Conservation (phyloP, 2,329 filamentous ascomycete species). For the Leptographium wingfieldii region DNA sequence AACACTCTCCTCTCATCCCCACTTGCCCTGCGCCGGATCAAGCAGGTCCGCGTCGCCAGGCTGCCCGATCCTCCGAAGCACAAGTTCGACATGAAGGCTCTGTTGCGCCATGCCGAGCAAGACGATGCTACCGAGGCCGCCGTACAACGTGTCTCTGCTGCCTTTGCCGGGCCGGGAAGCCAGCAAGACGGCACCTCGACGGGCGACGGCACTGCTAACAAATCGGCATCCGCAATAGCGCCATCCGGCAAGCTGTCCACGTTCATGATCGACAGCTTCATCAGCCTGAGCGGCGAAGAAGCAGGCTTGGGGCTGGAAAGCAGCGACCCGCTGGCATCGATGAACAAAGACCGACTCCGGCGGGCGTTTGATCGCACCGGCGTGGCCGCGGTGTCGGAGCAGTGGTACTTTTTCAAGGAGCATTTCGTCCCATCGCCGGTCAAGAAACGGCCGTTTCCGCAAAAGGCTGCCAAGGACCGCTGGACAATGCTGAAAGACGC, state of each 20-base stretch:
- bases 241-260: constrained; percentile 11
- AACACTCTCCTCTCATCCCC: constrained; percentile 23
- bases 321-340: not conserved
- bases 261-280: constrained; percentile 19
- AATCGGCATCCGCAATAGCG: not conserved
- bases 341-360: constrained; percentile 26
- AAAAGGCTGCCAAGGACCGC: constrained; percentile 20
- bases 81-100: constrained; percentile 49
- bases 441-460: constrained; percentile 24
- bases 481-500: constrained; percentile 39
- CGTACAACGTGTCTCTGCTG: constrained; percentile 29
- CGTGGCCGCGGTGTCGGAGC: constrained; percentile 20
- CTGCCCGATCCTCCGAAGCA: constrained; percentile 32
- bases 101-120: constrained; percentile 45
- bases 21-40: constrained; percentile 24
- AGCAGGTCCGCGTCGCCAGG: constrained; percentile 5
- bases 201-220: not conserved
- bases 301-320: not conserved
- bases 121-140: constrained; percentile 49
- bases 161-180: constrained; percentile 16
- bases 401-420: constrained; percentile 39
- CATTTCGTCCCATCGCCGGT: constrained; percentile 15
- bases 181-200: not conserved
- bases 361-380: constrained; percentile 38
- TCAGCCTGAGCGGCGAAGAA: constrained; percentile 6